A percentile compares a stretch with the other conserved stretches of the same genome.
Conservation (phyloP, 1,139 yeast species). For the Groenewaldozyma sp. region DNA sequence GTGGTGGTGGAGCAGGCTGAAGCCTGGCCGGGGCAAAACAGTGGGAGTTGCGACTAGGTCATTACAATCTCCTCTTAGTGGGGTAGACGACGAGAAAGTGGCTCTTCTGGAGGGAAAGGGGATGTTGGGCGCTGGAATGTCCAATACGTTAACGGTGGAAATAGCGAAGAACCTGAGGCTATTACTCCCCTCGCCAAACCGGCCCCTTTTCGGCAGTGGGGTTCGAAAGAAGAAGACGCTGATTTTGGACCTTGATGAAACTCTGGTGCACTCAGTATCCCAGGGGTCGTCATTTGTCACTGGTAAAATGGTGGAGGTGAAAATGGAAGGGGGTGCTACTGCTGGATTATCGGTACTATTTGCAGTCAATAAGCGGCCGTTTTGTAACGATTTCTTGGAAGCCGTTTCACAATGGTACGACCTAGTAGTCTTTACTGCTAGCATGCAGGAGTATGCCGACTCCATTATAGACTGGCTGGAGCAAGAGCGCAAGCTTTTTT, state of each 20-base stretch:
- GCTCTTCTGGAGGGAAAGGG: slow-evolving; percentile 1
- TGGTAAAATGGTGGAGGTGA: slow-evolving; percentile 79
- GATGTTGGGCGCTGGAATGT: background rate
- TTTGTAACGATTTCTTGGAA: slow-evolving; percentile 71
- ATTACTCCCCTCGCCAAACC: slow-evolving; percentile 26
- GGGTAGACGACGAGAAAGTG: no score
- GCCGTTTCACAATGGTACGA: slow-evolving; percentile 84
- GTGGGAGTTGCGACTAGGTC: background rate
- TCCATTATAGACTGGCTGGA: slow-evolving; percentile 92
- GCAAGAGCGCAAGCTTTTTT: slow-evolving; percentile 41
- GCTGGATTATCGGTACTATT: slow-evolving; percentile 67
- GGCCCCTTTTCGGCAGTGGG: no score
- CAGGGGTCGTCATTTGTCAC: slow-evolving; percentile 49
- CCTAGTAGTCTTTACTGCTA: slow-evolving; percentile 84
- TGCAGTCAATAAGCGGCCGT: slow-evolving; percentile 87
- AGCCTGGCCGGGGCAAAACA: no score
- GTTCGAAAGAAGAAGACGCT: slow-evolving; percentile 54
- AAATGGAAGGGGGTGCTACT: slow-evolving; percentile 37
- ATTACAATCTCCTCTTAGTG: slow-evolving; percentile 1
- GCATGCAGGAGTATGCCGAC: slow-evolving; percentile 91
- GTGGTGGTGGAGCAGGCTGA: no score
- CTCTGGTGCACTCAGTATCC: slow-evolving; percentile 82
- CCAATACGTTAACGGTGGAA: background rate
- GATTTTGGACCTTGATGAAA: slow-evolving; percentile 85
- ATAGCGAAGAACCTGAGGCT: slow-evolving; percentile 1